Base-by-base conservation (phyloP, 2,329 filamentous ascomycete genomes). In the Calonectria ilicicola region DNA sequence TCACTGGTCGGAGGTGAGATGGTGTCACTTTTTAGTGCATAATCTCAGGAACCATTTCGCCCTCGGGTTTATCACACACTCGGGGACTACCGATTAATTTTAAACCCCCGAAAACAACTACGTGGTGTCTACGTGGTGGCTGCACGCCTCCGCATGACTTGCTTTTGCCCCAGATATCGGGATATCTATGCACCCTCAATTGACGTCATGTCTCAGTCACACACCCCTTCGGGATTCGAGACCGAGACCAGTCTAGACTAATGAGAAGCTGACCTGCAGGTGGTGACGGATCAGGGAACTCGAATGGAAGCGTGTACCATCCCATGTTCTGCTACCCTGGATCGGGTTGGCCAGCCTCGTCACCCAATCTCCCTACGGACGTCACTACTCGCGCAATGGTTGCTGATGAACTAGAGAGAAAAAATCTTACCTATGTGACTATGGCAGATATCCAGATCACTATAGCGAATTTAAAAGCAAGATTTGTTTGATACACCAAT, bases 191-290 rank as follows among this genome's bases (percentile, higher is more conserved):
- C 14, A 21, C 32, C 14, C 38, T 60, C 23, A 17, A 17, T 19
- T n/a, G 66, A 42, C 27, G 63, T n/a, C 38, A 60, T 51, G 66
- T 68, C 32, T 68, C 53, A 62, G 42, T 15, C 19, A 19, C 23
- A 27, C 53, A 51, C 53, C 53, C 53, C 14, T 27, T 23, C 8
- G 5, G 9, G 26, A 8, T 10, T 6, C 12, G 15, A 38, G 47
- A 23, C 44, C 19, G 32, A 68, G 42, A 63, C 56, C 6, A 21
- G 23, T 68, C n/a, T 40, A 10, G 12, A 26, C 19, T 10, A 44
- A 19, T 9, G 8, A 15, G 17, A 62, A 17, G 23, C 38, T 62
- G 23, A 62, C 7, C 35, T 8, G 23, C 58, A 27, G 15, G 1
- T 3, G n/a, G 27, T 21, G 10, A 12, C 17, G n/a, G 58, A 17